These are phyloP conservation scores for Aegilops sharonensis DNA, from an alignment of 176 grass and related monocot genomes.

Conservation along the genomic window DNA sequence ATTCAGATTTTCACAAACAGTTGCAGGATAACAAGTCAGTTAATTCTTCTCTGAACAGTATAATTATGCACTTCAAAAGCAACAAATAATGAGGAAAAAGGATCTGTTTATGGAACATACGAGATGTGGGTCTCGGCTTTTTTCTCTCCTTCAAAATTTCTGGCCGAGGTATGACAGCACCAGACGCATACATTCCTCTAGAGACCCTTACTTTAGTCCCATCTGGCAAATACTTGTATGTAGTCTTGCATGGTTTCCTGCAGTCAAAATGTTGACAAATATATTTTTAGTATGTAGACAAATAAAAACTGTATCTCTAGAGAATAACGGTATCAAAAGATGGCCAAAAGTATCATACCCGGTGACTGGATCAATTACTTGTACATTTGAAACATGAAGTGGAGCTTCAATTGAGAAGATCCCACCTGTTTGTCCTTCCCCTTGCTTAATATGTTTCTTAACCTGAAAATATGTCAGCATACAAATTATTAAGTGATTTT, in stretches of 20 bases:
- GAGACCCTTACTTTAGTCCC: constrained; percentile 81
- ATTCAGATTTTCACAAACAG: not conserved
- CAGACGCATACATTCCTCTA: constrained; percentile 74
- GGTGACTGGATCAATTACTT: constrained; percentile 82
- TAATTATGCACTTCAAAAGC: constrained; percentile 14
- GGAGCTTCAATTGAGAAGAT: constrained; percentile 98
- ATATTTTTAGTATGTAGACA: not conserved
- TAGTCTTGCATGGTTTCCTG: constrained; percentile 80
- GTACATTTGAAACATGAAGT: constrained; percentile 98
- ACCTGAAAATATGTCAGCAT: constrained; percentile 51
- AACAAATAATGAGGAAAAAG: constrained; percentile 28
- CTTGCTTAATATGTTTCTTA: constrained; percentile 97
- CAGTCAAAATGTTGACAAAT: not conserved
- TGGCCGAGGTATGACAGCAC: constrained; percentile 72
- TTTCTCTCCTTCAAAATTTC: constrained; percentile 95
- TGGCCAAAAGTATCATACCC: constrained; percentile 44
- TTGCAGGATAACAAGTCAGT: constrained; percentile 11
- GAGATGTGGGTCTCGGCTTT: constrained; percentile 67
- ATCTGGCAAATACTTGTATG: constrained; percentile 83
- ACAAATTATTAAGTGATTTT: not conserved
- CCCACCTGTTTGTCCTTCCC: constrained; percentile 83
- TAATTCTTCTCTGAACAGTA: not conserved
- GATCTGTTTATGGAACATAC: constrained; percentile 40
- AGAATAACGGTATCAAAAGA: not conserved
- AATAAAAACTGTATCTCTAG: not conserved